These are phyloP conservation scores for Angophora floribunda DNA, from an alignment of 345 rosid species.

Conservation along the genomic window DNA sequence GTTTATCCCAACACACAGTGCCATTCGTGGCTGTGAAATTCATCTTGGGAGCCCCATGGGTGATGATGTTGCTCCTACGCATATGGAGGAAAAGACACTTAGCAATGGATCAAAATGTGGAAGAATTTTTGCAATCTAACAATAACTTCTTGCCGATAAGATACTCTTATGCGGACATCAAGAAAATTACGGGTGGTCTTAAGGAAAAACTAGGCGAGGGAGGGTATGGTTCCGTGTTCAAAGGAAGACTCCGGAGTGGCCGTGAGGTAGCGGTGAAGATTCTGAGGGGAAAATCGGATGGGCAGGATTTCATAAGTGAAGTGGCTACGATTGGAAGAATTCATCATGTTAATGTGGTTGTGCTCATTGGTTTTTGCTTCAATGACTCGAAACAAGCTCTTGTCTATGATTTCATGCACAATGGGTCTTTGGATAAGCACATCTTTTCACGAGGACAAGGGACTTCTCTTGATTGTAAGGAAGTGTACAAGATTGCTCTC, in stretches of 20 bases:
- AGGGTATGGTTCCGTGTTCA: neutral
- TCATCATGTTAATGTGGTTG: neutral
- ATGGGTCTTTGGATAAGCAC: neutral
- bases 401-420: neutral
- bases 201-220: neutral
- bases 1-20: neutral
- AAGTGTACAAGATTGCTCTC: neutral
- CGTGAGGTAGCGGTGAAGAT: neutral
- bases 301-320: neutral
- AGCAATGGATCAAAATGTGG: neutral
- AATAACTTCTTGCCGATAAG: neutral
- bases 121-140: neutral
- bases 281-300: neutral
- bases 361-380: neutral
- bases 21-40: neutral
- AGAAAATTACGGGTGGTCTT: fast-evolving
- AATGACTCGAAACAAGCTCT: neutral
- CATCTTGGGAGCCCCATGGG: neutral
- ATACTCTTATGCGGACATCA: neutral
- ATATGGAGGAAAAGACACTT: neutral
- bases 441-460: neutral
- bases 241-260: neutral
- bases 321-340: neutral
- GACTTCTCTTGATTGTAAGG: neutral
- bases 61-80: neutral